These are phyloP conservation scores for Cotoneaster glaucophyllus DNA, from an alignment of 306 rosid species.

Conservation along the genomic window DNA sequence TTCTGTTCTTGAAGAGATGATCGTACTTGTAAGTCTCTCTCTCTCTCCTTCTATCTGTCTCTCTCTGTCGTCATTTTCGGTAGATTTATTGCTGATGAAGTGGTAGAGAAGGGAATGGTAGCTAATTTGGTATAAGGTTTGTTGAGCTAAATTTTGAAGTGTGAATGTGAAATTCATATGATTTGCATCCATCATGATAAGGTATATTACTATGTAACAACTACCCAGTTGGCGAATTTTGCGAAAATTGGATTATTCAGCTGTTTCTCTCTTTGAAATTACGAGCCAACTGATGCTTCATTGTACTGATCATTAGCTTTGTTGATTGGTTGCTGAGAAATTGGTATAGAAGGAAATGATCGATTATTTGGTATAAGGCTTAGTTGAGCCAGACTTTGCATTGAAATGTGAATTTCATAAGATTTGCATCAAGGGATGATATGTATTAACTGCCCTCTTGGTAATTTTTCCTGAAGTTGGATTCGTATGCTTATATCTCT, in stretches of 20 bases:
- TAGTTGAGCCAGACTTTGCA: neutral
- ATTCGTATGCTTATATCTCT: neutral
- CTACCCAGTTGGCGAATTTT: no score
- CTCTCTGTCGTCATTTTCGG: neutral
- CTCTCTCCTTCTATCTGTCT: neutral
- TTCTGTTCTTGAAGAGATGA: slow-evolving; percentile 80
- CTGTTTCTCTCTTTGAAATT: no score
- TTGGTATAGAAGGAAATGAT: neutral
- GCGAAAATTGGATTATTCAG: no score
- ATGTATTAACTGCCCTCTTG: neutral
- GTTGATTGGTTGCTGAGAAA: neutral
- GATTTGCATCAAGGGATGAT: neutral
- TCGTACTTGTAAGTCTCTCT: slow-evolving; percentile 45
- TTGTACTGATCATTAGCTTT: neutral
- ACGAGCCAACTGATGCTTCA: no score
- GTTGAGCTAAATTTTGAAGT: neutral
- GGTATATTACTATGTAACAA: neutral
- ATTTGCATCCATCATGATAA: neutral
- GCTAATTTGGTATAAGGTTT: neutral
- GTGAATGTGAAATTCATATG: neutral
- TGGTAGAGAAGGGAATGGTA: neutral
- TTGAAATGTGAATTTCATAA: neutral
- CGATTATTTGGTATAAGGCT: neutral
- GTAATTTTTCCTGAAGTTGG: neutral
- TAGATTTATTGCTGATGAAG: neutral